Base-by-base conservation (phyloP, 148 eudicot species). In the Vaccinium vitisidaea region DNA sequence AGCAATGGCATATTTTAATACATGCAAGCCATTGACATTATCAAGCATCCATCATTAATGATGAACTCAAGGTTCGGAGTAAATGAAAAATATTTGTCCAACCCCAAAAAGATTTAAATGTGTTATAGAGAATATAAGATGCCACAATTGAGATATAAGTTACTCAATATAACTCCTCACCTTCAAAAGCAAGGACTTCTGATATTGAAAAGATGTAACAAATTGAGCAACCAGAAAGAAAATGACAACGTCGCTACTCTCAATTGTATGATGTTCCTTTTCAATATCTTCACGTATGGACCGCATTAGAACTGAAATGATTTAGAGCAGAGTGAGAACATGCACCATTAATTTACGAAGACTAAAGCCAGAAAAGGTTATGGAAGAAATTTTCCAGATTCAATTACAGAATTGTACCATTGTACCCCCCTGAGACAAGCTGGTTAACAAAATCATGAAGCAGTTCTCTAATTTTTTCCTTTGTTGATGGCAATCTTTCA, bases 181-280 rank as follows among this genome's bases (percentile, higher is more conserved):
- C 98, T 92, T 90, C 71, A 84, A 84, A 86, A 50, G 49, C 83
- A 80, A 70, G 82, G 87, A 90, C 87, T 93, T 94, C 84, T 90
- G 92, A 90, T 92, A 91, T 70, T 97, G 99, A 90, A 92, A 95
- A 4, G 93, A 90, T 84, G 93, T 95, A 73, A 89, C 92, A 91
- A 97, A 97, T 76, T 91, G 94, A 77, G 98, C 94, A 81, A 97
- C 98, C 87, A 92, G 91, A 89, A 97, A 97, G 88, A 97, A 97
- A 85, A 93, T 89, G 74, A 84, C 84, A 75, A 97, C 88, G 84
- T 97, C 99, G 86, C 88, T 94, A 59, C 90, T 90, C 87, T 94
- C 93, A 86, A 95, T 87, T 25, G 89, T 89, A 82, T 88, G 92
- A 87, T 94, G 95, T 78, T 97, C 99, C 91, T 91, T 94, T 83